Percentiles rank a stretch among this genome's conserved stretches.
Evolutionary conservation across 2,329 filamentous ascomycete genomes (phyloP).

Genomic region (Exophiala sp.): DNA sequence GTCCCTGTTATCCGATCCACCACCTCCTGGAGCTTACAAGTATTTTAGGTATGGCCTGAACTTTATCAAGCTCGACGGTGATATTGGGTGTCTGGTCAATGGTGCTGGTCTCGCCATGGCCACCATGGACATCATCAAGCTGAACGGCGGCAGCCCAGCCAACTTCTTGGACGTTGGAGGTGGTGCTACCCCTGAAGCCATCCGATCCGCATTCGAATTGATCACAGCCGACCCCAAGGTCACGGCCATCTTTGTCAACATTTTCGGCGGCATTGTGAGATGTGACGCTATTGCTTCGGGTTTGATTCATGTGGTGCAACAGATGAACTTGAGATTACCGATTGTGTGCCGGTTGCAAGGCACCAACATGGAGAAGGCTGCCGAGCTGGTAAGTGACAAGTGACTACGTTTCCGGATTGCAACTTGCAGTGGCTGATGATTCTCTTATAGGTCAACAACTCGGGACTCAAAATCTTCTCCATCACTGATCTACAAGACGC

Average conservation of each 20-base stretch:
- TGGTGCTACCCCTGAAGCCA: slow-evolving; percentile 92
- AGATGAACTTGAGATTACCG: slow-evolving; percentile 91
- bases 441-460: slow-evolving; percentile 74
- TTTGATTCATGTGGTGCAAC: slow-evolving; percentile 88
- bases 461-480: slow-evolving; percentile 98
- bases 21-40: slow-evolving; percentile 24
- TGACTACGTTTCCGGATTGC: slow-evolving; percentile 28
- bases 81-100: slow-evolving; percentile 94
- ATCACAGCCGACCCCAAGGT: slow-evolving; percentile 99
- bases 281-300: slow-evolving; percentile 97
- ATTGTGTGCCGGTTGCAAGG: slow-evolving; percentile 97
- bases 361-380: slow-evolving; percentile 94
- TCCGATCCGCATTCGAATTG: slow-evolving; percentile 95
- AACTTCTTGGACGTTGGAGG: slow-evolving; percentile 99
- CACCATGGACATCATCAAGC: slow-evolving; percentile 99
- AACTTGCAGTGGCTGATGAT: not conserved
- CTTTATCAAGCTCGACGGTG: slow-evolving; percentile 99
- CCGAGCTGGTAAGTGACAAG: slow-evolving; percentile 57
- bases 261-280: slow-evolving; percentile 97
- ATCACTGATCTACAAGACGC: slow-evolving; percentile 97
- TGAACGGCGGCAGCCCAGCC: slow-evolving; percentile 90
- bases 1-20: too few species aligned
- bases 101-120: slow-evolving; percentile 99
- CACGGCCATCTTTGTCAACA: slow-evolving; percentile 98
- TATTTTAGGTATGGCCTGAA: slow-evolving; percentile 62